Conservation (phyloP, 2,329 filamentous ascomycete genomes). For the Sarocladium brachiariae region DNA sequence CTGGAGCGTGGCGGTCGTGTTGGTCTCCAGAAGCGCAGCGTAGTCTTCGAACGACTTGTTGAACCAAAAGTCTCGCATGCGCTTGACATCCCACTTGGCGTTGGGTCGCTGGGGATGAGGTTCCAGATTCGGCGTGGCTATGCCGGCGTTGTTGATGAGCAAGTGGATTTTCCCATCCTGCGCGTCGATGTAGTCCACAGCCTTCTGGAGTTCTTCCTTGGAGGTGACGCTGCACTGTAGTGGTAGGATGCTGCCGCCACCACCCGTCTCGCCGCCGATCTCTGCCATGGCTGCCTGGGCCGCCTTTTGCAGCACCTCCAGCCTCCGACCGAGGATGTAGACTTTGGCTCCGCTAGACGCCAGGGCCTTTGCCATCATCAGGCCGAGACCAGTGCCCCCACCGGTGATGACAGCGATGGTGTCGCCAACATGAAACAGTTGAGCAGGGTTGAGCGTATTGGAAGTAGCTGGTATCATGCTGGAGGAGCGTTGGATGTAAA, state of each 20-base stretch:
- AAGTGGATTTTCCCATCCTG: slow-evolving; percentile 58
- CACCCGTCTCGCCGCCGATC: too few relatives aligned
- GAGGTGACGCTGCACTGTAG: slow-evolving; percentile 34
- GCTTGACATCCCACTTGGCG: background rate
- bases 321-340: slow-evolving; percentile 44
- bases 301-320: slow-evolving; percentile 34
- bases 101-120: background rate
- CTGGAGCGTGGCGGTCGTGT: slow-evolving; percentile 37
- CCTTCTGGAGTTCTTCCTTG: slow-evolving; percentile 46
- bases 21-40: too few relatives aligned
- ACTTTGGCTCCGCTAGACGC: slow-evolving; percentile 44
- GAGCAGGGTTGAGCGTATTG: too few relatives aligned
- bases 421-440: slow-evolving; percentile 43
- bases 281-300: too few relatives aligned
- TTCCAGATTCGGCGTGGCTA: background rate
- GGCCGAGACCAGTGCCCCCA: slow-evolving; percentile 42
- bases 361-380: slow-evolving; percentile 42
- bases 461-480: too few relatives aligned
- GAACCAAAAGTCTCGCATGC: slow-evolving; percentile 50
- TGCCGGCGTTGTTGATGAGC: slow-evolving; percentile 55
- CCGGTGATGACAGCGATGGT: slow-evolving; percentile 50
- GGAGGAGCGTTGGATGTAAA: too few relatives aligned
- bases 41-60: slow-evolving; percentile 46
- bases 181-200: slow-evolving; percentile 47
- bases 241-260: slow-evolving; percentile 27